Base-by-base conservation (phyloP, 2,329 filamentous ascomycete genomes). In the Diaporthe velutina region DNA sequence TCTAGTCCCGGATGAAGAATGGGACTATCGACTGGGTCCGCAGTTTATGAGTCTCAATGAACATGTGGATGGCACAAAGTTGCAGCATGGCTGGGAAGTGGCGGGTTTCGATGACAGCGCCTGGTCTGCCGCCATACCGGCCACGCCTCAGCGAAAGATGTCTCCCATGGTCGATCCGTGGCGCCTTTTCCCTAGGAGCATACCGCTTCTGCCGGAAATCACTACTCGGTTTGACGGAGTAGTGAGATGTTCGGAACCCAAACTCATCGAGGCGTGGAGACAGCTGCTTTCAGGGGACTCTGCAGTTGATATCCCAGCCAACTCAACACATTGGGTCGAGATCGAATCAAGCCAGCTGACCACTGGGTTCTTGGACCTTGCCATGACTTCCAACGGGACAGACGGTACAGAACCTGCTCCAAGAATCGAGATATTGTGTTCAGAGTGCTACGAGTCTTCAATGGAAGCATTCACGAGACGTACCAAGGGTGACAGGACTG, bases 381-480 rank as follows among this genome's bases (percentile, higher is more conserved):
- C 2, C 2, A 50, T 64, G 33, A 42, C n/a, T 38, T 45, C 17
- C 13, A 61, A 76, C 33, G 68, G 58, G 12, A n/a, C 12, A 19
- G 13, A 71, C 13, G 8, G 50, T 22, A 71, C 71, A 38, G 71
- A 73, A 22, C 28, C 67, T 17, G 68, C 76, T 4, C 75, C 77
- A 17, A 71, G 35, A 12, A 71, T 82, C n/a, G 77, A 78, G 40
- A 74, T 81, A 19, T 81, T 81, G n/a, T 80, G 81, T 58, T 81
- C 81, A 0, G 82, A 83, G 55, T 80, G 80, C 19, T 83, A 83
- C 67, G 82, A 83, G 66, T 73, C 78, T 42, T 78, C 78, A 6
- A 75, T 79, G 30, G 74, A 77, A 12, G 73, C 76, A 9, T 30
- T 38, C 64, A 70, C 66, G 61, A n/a, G 72, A 50, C 70, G 75